These are phyloP conservation scores for Phlebiopsis flavidoalba DNA, from an alignment of 768 basidiomycete species.

Conservation along the genomic window DNA sequence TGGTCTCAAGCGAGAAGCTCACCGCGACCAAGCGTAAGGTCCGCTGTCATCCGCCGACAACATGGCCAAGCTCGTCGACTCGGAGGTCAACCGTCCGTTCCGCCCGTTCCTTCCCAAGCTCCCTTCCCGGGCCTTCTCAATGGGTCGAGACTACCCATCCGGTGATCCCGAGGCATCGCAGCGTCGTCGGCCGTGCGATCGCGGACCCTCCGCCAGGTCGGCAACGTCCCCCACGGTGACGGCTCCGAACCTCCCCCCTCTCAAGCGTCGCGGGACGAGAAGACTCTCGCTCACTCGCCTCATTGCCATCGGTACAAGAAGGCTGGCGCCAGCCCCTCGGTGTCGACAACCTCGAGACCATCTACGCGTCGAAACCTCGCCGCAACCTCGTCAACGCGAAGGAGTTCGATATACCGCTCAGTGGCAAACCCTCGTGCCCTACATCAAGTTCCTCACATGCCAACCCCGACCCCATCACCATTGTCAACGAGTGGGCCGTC, in stretches of 20 bases:
- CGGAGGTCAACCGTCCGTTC: constrained; percentile 86
- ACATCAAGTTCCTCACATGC: constrained; percentile 63
- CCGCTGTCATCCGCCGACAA: constrained; percentile 96
- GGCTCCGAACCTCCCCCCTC: constrained; percentile 89
- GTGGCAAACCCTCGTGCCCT: constrained; percentile 84
- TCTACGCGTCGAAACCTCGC: constrained; percentile 79
- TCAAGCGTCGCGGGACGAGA: constrained; percentile 63
- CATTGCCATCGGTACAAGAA: constrained; percentile 77
- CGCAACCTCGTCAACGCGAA: constrained; percentile 81
- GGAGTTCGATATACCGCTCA: constrained; percentile 87
- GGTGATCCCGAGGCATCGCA: constrained; percentile 98
- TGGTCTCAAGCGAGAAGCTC: constrained; percentile 90
- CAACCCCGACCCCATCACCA: constrained; percentile 57
- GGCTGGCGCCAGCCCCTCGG: constrained; percentile 53
- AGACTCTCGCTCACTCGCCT: constrained; percentile 61
- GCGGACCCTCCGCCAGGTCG: constrained; percentile 93
- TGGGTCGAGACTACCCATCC: constrained; percentile 86
- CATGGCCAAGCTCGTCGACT: constrained; percentile 98
- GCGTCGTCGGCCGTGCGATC: constrained; percentile 87
- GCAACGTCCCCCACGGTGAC: constrained; percentile 84
- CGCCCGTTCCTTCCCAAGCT: constrained; percentile 96
- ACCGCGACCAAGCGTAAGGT: constrained; percentile 97
- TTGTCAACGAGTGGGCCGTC: constrained; percentile 84
- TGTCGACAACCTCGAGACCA: constrained; percentile 50
- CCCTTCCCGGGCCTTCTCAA: constrained; percentile 93